Base-by-base conservation (phyloP, 345 rosid genomes). In the Carallia pectinifolia region DNA sequence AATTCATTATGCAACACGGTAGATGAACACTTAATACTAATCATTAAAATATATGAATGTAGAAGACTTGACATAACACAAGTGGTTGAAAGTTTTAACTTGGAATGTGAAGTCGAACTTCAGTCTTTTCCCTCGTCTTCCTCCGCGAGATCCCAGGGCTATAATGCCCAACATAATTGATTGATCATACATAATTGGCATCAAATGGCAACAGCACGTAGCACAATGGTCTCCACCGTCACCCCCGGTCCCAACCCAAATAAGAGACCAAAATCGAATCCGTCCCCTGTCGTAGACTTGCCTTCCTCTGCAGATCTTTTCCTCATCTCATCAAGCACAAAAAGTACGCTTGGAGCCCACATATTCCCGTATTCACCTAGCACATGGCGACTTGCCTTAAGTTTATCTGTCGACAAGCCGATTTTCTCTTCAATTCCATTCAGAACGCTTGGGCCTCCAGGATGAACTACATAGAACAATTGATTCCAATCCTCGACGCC, bases 391-490 rank as follows among this genome's bases (percentile, higher is more conserved):
- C 29, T 66, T 58, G 61, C 69, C 19, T 15, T n/a, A 0, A 77
- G 69, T 56, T 67, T 77, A 18, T 67, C 66, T 1, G 56, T 39
- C 5, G 30, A 36, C 36, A 77, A 53, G 34, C 44, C 19, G 4
- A 72, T 18, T 53, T 71, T 53, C 13, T n/a, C 62, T 56, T 77
- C 62, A 27, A 77, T 55, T 12, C 40, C 17, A 15, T 62, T 8
- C 4, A 71, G 19, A 30, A 68, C 18, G 2, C 56, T 56, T 16
- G 30, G 55, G 6, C 69, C 69, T 0, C 69, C 65, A 1, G 72
- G 61, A 19, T 72, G 80, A n/a, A 77, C 59, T 6, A 72, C 64
- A 68, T 75, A 77, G 18, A 77, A 77, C 62, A 66, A 18, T 9
- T 68, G 38, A 61, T 77, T 77, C 80, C 70, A 58, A 47, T 77